These are phyloP conservation scores for Golubevia pallescens DNA, from an alignment of 1,284 basidiomycete genomes.

Conservation along the genomic window DNA sequence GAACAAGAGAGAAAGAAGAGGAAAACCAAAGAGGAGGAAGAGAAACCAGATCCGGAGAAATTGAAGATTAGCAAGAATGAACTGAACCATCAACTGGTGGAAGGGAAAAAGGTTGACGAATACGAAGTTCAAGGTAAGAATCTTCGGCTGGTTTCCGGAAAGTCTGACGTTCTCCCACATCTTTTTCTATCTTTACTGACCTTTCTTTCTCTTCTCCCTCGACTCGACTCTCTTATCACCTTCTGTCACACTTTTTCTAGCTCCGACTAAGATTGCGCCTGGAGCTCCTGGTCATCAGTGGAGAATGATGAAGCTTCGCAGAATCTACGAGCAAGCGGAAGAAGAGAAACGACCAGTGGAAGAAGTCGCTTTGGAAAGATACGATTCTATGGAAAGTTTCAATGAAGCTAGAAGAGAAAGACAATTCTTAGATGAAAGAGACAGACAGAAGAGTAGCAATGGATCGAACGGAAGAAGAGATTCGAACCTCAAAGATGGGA, in stretches of 20 bases:
- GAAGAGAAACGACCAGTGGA: constrained; percentile 77
- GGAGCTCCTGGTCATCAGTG: constrained; percentile 92
- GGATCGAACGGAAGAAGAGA: constrained; percentile 2
- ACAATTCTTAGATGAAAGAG: constrained; percentile 27
- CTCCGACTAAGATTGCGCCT: constrained; percentile 71
- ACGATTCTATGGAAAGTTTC: constrained; percentile 29
- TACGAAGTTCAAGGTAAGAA: constrained; percentile 68
- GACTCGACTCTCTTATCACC: constrained; percentile 53
- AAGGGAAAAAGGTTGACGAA: constrained; percentile 71
- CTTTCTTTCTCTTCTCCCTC: not conserved
- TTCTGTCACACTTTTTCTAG: constrained; percentile 20
- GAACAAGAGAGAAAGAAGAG: constrained; percentile 74
- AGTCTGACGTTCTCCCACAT: not conserved
- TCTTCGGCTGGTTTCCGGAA: not conserved
- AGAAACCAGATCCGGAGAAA: constrained; percentile 76
- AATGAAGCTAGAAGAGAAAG: constrained; percentile 39
- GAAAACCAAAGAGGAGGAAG: constrained; percentile 64
- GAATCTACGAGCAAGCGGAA: constrained; percentile 85
- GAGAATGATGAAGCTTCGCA: constrained; percentile 94
- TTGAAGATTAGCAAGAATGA: constrained; percentile 74
- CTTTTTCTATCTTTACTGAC: not conserved
- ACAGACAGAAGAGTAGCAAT: constrained; percentile 11
- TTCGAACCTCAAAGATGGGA: not conserved
- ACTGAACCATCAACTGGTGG: constrained; percentile 77
- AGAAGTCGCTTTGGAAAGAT: constrained; percentile 78